phyloP scores from a whole-genome alignment of 129 eudicot genomes.

The Ambrosia artemisiifolia region DNA sequence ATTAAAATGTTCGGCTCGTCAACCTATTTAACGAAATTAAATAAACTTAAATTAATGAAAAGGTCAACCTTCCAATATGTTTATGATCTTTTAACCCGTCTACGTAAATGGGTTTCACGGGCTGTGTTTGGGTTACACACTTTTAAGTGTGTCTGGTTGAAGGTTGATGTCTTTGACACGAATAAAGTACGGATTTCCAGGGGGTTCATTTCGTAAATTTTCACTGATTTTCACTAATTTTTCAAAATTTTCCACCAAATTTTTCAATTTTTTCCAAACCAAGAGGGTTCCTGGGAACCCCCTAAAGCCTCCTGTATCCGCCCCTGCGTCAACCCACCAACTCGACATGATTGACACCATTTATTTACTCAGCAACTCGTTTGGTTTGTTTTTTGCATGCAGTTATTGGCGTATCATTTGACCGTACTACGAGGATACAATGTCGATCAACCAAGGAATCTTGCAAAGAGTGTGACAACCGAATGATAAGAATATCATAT shows the following conservation, averaged over 20 bases:
- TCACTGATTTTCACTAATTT: too few relatives aligned
- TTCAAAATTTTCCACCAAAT: too few relatives aligned
- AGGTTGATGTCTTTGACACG: too few relatives aligned
- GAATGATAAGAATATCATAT: conserved; percentile 30
- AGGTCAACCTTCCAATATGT: background rate
- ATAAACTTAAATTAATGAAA: too few relatives aligned
- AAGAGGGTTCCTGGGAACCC: too few relatives aligned
- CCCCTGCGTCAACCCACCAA: background rate
- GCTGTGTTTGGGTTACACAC: too few relatives aligned
- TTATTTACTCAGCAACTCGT: background rate
- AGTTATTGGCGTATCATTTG: conserved; percentile 80
- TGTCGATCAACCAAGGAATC: conserved; percentile 90
- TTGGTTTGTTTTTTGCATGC: conserved; percentile 11
- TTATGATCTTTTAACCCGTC: background rate
- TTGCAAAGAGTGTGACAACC: conserved; percentile 88
- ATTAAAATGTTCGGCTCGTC: background rate
- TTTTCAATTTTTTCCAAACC: too few relatives aligned
- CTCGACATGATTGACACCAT: background rate
- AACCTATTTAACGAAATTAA: background rate
- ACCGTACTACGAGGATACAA: conserved; percentile 78
- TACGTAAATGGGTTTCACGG: too few relatives aligned
- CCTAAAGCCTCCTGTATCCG: too few relatives aligned
- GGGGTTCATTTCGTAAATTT: too few relatives aligned
- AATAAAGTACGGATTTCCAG: too few relatives aligned
- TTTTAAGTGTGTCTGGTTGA: too few relatives aligned